phyloP scores from a whole-genome alignment of 495 filamentous ascomycete genomes.

The Podospora didyma region DNA sequence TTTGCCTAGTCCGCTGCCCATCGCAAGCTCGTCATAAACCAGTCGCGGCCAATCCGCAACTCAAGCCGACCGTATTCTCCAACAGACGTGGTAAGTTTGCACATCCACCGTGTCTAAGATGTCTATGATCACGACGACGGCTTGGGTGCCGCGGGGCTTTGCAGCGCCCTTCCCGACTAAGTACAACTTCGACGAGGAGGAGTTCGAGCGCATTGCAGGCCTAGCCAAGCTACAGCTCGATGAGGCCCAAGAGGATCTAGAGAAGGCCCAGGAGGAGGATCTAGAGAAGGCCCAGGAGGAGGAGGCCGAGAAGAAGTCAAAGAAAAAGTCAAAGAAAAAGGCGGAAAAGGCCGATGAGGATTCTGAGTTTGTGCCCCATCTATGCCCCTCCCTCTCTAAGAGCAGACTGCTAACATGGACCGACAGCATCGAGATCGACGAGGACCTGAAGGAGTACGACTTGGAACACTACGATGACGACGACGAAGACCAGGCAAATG shows the following conservation, averaged over 20 bases:
- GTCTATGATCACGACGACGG: constrained; percentile 87
- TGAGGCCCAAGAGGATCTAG: constrained; percentile 83
- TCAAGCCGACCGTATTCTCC: background rate
- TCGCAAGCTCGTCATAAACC: background rate
- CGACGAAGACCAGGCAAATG: constrained; percentile 56
- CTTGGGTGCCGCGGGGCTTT: constrained; percentile 93
- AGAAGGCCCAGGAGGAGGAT: constrained; percentile 58
- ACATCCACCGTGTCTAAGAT: constrained; percentile 19
- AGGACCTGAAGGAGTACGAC: constrained; percentile 91
- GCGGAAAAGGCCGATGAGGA: constrained; percentile 15
- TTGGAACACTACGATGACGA: constrained; percentile 91
- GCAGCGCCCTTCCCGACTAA: constrained; percentile 87
- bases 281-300: constrained; percentile 20
- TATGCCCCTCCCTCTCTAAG: background rate
- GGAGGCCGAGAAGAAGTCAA: constrained; percentile 16
- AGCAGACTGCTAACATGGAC: constrained; percentile 15
- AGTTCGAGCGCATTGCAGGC: constrained; percentile 84
- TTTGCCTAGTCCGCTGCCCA: background rate
- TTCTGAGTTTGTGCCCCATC: constrained; percentile 30
- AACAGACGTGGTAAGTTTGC: background rate
- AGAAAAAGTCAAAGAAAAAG: constrained; percentile 12
- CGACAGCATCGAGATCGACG: constrained; percentile 49
- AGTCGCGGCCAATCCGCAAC: background rate
- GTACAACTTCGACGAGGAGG: constrained; percentile 87
- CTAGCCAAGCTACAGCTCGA: constrained; percentile 89